Percentiles rank a stretch among this genome's conserved stretches.
Evolutionary conservation across 148 eudicot species (phyloP).

Genomic region (Chenopodium formosanum): DNA sequence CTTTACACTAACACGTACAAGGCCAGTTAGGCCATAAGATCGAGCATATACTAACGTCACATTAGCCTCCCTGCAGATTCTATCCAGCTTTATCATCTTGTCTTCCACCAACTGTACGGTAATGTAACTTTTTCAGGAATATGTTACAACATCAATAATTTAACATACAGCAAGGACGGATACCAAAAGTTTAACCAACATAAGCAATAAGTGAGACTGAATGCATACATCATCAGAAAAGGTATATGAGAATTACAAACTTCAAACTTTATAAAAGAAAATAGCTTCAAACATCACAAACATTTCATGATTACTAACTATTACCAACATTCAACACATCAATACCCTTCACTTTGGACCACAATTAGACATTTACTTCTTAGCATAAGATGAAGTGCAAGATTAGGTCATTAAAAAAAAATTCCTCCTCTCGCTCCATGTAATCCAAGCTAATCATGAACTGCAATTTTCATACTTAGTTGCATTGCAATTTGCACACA

Average conservation of each 20-base stretch:
- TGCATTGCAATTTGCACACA: background rate
- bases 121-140: background rate
- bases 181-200: background rate
- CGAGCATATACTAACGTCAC: constrained; percentile 77
- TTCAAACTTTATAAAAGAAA: background rate
- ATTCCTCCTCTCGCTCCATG: background rate
- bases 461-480: background rate
- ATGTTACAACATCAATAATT: background rate
- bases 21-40: constrained; percentile 90
- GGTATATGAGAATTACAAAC: background rate
- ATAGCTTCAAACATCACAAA: background rate
- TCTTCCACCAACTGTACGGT: constrained; percentile 72
- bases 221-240: background rate
- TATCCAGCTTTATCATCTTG: constrained; percentile 82
- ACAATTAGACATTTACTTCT: background rate
- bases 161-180: background rate
- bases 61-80: constrained; percentile 79
- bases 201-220: background rate
- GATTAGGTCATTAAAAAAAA: background rate
- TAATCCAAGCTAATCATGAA: background rate
- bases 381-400: background rate
- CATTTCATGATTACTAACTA: constrained; percentile 4
- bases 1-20: constrained; percentile 92
- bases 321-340: background rate
- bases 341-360: background rate